These are phyloP conservation scores for Leishmania mexicana DNA, from an alignment of 208 protist genomes.

Conservation along the genomic window DNA sequence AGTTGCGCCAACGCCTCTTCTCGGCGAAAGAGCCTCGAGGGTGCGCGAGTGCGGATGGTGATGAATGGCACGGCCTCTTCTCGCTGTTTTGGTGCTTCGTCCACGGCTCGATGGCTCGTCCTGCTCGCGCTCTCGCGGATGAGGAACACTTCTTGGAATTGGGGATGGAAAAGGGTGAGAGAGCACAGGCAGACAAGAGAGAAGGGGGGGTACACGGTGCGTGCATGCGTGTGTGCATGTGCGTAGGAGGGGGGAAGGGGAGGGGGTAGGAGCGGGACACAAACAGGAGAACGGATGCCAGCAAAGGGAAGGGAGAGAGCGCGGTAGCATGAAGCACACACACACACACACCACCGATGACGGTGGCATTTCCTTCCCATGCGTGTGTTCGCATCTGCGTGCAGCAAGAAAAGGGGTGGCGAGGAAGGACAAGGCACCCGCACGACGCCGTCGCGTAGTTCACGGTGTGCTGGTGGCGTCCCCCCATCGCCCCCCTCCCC, in stretches of 20 bases:
- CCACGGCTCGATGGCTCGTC: neutral
- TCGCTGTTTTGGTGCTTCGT: too few species aligned
- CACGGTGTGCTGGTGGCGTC: neutral
- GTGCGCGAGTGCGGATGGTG: neutral
- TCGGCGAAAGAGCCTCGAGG: neutral
- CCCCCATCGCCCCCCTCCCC: neutral
- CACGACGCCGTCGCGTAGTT: neutral
- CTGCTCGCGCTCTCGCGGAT: neutral
- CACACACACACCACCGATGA: neutral
- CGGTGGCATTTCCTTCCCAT: neutral
- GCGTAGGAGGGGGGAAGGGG: neutral
- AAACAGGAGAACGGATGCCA: neutral
- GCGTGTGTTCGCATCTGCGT: neutral
- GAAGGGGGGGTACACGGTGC: neutral
- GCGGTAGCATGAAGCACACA: neutral
- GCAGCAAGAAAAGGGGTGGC: too few species aligned
- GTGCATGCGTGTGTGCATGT: neutral
- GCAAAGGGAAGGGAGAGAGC: neutral
- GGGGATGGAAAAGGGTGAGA: neutral
- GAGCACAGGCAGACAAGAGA: neutral
- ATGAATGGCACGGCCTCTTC: neutral
- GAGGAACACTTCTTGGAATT: too few species aligned
- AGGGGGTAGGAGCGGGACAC: conserved; percentile 1
- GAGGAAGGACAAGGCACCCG: neutral
- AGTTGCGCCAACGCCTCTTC: neutral